Evolutionary conservation across 768 basidiomycete genomes (phyloP).

Genomic region (Boletus tomentosulus): DNA sequence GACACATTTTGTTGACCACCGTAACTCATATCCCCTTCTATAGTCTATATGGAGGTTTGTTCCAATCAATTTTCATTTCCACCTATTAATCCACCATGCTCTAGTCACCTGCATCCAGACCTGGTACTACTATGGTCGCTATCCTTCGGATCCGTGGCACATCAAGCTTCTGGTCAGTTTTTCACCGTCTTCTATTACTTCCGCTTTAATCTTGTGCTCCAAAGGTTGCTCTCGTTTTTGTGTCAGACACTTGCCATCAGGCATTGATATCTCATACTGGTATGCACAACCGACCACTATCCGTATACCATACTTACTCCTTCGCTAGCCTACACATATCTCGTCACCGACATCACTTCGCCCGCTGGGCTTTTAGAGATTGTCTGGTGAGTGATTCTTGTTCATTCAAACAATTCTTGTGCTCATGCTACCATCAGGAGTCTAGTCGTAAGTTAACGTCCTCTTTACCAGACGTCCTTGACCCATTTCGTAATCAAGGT

Average conservation of each 20-base stretch:
- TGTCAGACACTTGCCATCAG: constrained; percentile 56
- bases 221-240: constrained; percentile 50
- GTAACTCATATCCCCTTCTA: neutral
- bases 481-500: constrained; percentile 29
- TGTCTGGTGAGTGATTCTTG: constrained; percentile 39
- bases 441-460: constrained; percentile 17
- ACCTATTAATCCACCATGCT: constrained; percentile 1
- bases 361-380: constrained; percentile 28
- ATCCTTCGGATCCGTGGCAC: constrained; percentile 51
- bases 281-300: constrained; percentile 12
- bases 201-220: neutral
- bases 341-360: constrained; percentile 39
- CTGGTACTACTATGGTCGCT: constrained; percentile 49
- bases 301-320: neutral
- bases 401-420: neutral
- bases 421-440: constrained; percentile 19
- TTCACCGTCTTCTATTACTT: neutral
- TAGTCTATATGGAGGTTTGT: constrained; percentile 51
- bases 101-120: constrained; percentile 56
- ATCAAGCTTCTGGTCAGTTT: constrained; percentile 44
- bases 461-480: neutral
- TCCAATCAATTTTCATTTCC: neutral
- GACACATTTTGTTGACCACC: neutral
- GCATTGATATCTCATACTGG: constrained; percentile 53
- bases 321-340: constrained; percentile 44